Conservation (phyloP, 352 stramenopile genomes). For the Poterioochromonas sp. region DNA sequence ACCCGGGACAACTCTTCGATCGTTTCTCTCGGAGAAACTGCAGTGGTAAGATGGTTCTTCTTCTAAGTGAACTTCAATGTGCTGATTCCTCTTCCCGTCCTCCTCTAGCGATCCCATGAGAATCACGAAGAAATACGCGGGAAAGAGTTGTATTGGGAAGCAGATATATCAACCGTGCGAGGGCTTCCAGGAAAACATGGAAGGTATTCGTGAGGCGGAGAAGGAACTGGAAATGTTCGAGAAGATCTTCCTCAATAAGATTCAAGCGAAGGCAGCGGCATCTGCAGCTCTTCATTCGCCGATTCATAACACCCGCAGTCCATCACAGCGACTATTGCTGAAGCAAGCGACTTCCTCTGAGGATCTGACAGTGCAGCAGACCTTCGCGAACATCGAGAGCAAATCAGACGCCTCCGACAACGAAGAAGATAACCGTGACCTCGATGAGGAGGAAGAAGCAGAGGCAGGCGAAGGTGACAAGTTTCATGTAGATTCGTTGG, state of each 20-base stretch:
- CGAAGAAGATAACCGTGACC: no score
- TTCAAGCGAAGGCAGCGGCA: background rate
- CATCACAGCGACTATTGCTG: no score
- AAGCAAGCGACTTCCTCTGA: no score
- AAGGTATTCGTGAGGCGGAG: slow-evolving; percentile 16
- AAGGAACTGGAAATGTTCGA: slow-evolving; percentile 28
- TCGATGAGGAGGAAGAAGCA: no score
- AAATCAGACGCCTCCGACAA: no score
- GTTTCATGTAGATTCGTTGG: no score
- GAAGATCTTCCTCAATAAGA: slow-evolving; percentile 30
- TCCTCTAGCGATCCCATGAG: slow-evolving; percentile 65
- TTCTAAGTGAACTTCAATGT: background rate
- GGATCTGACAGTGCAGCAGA: no score
- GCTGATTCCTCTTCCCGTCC: background rate
- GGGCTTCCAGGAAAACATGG: slow-evolving; percentile 40
- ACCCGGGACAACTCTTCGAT: slow-evolving; percentile 60
- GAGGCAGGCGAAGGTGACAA: no score
- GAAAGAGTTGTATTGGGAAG: slow-evolving; percentile 65
- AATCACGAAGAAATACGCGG: slow-evolving; percentile 76
- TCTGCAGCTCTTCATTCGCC: no score
- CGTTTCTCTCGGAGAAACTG: slow-evolving; percentile 47
- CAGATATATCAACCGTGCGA: slow-evolving; percentile 60
- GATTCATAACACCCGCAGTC: no score
- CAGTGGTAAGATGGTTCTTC: slow-evolving; percentile 40
- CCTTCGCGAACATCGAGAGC: no score